Conservation (phyloP, 2,329 filamentous ascomycete species). For the Graphilbum fragrans region DNA sequence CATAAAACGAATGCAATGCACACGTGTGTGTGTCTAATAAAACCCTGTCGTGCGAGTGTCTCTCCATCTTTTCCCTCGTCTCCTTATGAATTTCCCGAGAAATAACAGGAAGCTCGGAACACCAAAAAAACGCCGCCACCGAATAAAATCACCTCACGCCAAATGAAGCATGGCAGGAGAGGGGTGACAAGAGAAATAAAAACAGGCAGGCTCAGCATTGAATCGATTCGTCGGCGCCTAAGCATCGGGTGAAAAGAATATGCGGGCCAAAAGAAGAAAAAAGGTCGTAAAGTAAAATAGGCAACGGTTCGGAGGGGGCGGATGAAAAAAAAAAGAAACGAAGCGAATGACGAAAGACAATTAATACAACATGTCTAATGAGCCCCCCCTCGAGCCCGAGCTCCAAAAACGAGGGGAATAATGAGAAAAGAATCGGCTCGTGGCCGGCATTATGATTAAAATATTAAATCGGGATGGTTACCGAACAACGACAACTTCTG, state of each 20-base stretch:
- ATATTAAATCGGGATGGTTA: slow-evolving; percentile 7
- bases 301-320: neutral
- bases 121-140: neutral
- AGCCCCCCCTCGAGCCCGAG: neutral
- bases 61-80: neutral
- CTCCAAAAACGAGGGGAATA: neutral
- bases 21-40: slow-evolving; percentile 5
- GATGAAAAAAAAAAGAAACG: neutral
- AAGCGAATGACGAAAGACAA: neutral
- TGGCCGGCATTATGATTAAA: neutral
- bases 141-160: too few species aligned
- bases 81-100: too few species aligned
- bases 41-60: neutral
- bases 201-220: too few species aligned
- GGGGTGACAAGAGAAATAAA: neutral
- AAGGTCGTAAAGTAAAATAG: neutral
- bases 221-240: too few species aligned
- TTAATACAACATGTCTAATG: too few species aligned
- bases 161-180: too few species aligned
- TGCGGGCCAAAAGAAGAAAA: too few species aligned
- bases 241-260: too few species aligned
- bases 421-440: neutral
- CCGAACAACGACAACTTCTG: slow-evolving; percentile 30
- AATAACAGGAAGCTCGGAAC: neutral
- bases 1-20: slow-evolving; percentile 10